Conservation (phyloP, 164 flowering plant species). For the Piper longum region DNA sequence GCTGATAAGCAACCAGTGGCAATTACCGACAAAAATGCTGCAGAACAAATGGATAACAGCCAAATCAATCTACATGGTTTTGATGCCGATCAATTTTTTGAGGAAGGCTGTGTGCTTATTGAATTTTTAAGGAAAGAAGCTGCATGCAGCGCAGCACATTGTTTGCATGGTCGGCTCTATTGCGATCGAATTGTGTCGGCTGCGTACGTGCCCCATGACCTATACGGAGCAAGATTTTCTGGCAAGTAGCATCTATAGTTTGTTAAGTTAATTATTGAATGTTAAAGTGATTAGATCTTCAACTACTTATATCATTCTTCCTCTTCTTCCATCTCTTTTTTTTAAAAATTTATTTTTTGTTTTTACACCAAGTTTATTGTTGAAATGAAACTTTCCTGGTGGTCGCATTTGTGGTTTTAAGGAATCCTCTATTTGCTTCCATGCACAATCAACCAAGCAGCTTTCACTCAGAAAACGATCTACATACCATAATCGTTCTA, state of each 20-base stretch:
- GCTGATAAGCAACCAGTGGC: constrained; percentile 3
- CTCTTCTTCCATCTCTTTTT: no score
- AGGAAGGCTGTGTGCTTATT: constrained; percentile 53
- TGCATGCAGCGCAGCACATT: constrained; percentile 66
- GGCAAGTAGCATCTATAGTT: constrained; percentile 2
- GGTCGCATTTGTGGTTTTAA: no score
- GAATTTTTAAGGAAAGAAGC: constrained; percentile 72
- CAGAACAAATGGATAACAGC: constrained; percentile 1
- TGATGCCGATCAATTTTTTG: constrained; percentile 19
- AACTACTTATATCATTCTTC: no score
- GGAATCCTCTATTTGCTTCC: no score
- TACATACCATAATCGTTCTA: no score
- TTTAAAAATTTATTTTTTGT: no score
- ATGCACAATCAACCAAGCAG: no score
- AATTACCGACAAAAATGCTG: constrained; percentile 4
- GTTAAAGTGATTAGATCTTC: no score
- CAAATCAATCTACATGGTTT: constrained; percentile 7
- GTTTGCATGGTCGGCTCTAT: constrained; percentile 62
- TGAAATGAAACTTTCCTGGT: no score
- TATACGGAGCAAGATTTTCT: constrained; percentile 41
- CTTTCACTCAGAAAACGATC: no score
- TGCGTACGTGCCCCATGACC: constrained; percentile 40
- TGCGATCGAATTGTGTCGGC: constrained; percentile 43
- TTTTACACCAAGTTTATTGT: no score
- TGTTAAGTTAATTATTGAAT: background rate